Conservation (phyloP, 2,329 filamentous ascomycete species). For the Verticillium tricorpus region DNA sequence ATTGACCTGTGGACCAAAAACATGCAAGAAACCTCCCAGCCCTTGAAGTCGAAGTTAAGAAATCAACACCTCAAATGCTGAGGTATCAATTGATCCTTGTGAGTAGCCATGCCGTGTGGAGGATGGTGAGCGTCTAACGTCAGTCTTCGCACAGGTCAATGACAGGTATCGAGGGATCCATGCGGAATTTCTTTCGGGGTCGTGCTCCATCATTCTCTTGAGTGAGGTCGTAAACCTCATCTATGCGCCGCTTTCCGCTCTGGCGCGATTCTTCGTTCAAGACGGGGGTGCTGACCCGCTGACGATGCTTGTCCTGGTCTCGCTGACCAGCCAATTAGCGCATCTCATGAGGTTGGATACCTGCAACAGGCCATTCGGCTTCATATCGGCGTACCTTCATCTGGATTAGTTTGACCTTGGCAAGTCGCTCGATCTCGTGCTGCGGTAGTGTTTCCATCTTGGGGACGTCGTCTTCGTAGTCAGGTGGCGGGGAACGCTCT, state of each 20-base stretch:
- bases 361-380: not conserved
- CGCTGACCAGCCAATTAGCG: not conserved
- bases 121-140: not conserved
- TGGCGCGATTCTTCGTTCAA: constrained; percentile 2
- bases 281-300: not conserved
- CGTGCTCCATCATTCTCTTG: constrained; percentile 5
- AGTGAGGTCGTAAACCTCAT: constrained; percentile 21
- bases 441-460: constrained; percentile 15
- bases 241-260: constrained; percentile 21
- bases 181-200: not conserved
- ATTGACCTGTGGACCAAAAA: too few relatives aligned
- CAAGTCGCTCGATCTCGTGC: constrained; percentile 21
- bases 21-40: too few relatives aligned
- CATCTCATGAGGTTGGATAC: not conserved
- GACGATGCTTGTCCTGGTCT: constrained; percentile 7
- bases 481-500: constrained; percentile 16
- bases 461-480: constrained; percentile 11
- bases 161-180: not conserved
- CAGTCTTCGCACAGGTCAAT: not conserved
- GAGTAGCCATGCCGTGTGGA: too few relatives aligned
- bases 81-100: too few relatives aligned
- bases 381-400: constrained; percentile 14
- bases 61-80: too few relatives aligned
- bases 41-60: too few relatives aligned
- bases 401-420: constrained; percentile 21